These are phyloP conservation scores for Adansonia grandidieri DNA, from an alignment of 441 rosid genomes.

Conservation along the genomic window DNA sequence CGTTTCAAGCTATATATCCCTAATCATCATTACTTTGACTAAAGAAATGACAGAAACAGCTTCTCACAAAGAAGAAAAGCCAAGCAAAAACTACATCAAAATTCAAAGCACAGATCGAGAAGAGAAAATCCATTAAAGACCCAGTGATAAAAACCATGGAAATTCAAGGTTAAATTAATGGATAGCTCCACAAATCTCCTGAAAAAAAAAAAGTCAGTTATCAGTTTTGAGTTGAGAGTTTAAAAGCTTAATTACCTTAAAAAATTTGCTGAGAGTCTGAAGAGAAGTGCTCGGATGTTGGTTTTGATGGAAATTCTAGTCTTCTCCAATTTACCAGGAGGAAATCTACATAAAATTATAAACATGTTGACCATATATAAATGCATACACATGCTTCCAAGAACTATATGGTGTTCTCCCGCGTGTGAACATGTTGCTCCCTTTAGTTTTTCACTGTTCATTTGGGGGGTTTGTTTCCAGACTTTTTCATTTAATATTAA, in stretches of 20 bases:
- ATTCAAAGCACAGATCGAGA: neutral
- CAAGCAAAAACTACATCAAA: too few species aligned
- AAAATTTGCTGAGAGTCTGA: neutral
- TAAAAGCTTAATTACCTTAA: neutral
- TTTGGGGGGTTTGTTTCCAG: too few species aligned
- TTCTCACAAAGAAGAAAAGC: neutral
- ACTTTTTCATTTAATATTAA: too few species aligned
- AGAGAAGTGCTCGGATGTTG: neutral
- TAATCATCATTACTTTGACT: neutral
- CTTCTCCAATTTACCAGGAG: neutral
- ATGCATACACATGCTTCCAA: too few species aligned
- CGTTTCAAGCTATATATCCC: conserved; percentile 6
- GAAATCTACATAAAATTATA: neutral
- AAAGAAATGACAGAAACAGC: neutral
- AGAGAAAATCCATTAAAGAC: too few species aligned
- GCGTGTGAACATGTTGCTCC: conserved; percentile 24
- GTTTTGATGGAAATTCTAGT: neutral
- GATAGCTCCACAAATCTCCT: neutral
- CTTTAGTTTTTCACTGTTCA: too few species aligned
- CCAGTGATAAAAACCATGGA: neutral
- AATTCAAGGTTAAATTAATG: neutral
- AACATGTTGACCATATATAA: too few species aligned
- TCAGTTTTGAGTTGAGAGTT: neutral
- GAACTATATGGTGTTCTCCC: neutral
- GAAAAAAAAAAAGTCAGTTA: too few species aligned